These are phyloP conservation scores for Papilionanthe hybrid DNA, from an alignment of 116 monocot genomes.

Conservation along the genomic window DNA sequence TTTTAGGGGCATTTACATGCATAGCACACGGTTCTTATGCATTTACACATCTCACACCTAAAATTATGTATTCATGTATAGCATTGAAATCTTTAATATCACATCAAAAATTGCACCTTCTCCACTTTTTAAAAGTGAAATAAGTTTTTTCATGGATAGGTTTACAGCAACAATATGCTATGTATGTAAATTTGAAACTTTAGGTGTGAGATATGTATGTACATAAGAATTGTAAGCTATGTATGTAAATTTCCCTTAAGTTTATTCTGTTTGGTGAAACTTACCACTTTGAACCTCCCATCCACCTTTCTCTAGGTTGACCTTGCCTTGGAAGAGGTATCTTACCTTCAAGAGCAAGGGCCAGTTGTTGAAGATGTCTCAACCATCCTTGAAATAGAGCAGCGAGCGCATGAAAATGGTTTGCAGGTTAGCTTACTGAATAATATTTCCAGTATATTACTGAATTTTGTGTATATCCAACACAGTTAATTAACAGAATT, in stretches of 20 bases:
- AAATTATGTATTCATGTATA: no score
- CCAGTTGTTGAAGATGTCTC: constrained; percentile 71
- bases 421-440: constrained; percentile 50
- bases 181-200: no score
- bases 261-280: background rate
- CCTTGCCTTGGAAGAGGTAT: constrained; percentile 81
- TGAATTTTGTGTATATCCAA: background rate
- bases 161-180: no score
- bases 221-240: no score
- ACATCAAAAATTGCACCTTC: no score
- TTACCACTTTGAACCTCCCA: background rate
- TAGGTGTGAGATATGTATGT: no score
- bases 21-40: no score
- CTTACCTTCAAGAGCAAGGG: constrained; percentile 70
- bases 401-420: constrained; percentile 97
- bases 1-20: no score
- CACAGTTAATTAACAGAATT: background rate
- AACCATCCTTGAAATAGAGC: constrained; percentile 92
- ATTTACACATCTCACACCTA: no score
- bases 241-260: background rate
- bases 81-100: no score
- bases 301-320: constrained; percentile 59
- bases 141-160: no score
- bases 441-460: background rate
- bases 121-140: no score